These are phyloP conservation scores for Chalciporus sphaerocephalus DNA, from an alignment of 768 basidiomycete species.

Conservation along the genomic window DNA sequence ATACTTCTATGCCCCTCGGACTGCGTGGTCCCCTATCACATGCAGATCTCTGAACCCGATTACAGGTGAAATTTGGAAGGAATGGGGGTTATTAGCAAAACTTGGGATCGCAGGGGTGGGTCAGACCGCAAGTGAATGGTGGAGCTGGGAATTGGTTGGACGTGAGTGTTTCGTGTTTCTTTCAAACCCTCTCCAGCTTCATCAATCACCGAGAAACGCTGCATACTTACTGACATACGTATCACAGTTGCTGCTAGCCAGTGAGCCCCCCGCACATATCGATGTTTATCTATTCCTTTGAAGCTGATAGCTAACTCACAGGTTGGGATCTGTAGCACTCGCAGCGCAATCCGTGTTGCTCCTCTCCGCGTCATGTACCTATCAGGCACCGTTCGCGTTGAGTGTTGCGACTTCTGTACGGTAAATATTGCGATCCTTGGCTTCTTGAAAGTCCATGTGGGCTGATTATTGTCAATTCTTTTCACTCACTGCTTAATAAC, in stretches of 20 bases:
- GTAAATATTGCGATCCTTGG: slow-evolving; percentile 35
- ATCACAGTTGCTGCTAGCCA: slow-evolving; percentile 49
- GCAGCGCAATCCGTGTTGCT: slow-evolving; percentile 88
- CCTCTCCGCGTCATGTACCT: slow-evolving; percentile 69
- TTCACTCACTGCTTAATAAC: neutral
- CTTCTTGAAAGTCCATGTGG: neutral
- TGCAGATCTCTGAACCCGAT: slow-evolving; percentile 41
- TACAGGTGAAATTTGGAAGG: slow-evolving; percentile 57
- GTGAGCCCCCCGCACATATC: slow-evolving; percentile 27
- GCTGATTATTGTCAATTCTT: neutral
- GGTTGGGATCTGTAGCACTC: slow-evolving; percentile 73
- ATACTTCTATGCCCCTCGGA: slow-evolving; percentile 53
- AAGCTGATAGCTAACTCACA: slow-evolving; percentile 23
- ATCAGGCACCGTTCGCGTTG: slow-evolving; percentile 80
- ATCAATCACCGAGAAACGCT: neutral
- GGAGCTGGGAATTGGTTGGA: slow-evolving; percentile 89
- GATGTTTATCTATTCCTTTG: neutral
- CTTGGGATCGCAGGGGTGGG: slow-evolving; percentile 80
- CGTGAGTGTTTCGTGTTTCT: slow-evolving; percentile 19
- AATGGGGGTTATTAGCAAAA: slow-evolving; percentile 61
- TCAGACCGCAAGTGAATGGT: slow-evolving; percentile 91
- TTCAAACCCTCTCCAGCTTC: neutral
- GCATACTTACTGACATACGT: neutral
- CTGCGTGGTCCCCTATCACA: slow-evolving; percentile 65
- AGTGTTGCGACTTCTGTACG: slow-evolving; percentile 83